phyloP scores from a whole-genome alignment of 2,329 filamentous ascomycete species.

The Botrytis elliptica region DNA sequence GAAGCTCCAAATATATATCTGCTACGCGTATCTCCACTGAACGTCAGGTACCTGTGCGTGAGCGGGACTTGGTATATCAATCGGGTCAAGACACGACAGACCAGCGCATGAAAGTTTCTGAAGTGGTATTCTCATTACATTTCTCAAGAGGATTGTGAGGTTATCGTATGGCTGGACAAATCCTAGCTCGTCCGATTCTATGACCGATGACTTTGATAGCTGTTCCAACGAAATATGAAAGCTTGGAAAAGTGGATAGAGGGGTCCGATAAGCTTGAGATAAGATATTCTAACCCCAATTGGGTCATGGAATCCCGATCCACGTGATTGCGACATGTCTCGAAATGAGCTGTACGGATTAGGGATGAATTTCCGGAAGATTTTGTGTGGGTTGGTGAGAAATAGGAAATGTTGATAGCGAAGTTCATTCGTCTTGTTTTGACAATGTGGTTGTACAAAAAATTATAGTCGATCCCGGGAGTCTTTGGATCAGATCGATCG shows the following conservation, averaged over 20 bases:
- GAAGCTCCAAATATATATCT: constrained; percentile 27
- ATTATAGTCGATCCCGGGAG: background rate
- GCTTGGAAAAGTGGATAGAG: background rate
- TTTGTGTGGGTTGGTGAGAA: background rate
- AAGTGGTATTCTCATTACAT: constrained; percentile 20
- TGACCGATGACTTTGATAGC: constrained; percentile 1
- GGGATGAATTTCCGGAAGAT: constrained; percentile 13
- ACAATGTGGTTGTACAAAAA: background rate
- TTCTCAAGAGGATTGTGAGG: background rate
- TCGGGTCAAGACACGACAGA: constrained; percentile 29
- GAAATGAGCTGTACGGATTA: background rate
- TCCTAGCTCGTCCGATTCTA: background rate
- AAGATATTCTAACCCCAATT: constrained; percentile 3
- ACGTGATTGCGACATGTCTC: background rate
- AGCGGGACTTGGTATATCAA: constrained; percentile 37
- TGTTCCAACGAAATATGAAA: background rate
- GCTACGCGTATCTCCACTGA: constrained; percentile 17
- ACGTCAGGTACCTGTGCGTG: constrained; percentile 13
- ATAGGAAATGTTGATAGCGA: background rate
- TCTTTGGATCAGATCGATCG: background rate
- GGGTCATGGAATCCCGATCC: background rate
- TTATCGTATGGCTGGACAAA: background rate
- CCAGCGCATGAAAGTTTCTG: background rate
- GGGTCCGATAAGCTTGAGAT: constrained; percentile 3
- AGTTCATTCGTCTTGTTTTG: background rate